phyloP scores from a whole-genome alignment of 2,329 filamentous ascomycete species.

The Beauveria sp. region DNA sequence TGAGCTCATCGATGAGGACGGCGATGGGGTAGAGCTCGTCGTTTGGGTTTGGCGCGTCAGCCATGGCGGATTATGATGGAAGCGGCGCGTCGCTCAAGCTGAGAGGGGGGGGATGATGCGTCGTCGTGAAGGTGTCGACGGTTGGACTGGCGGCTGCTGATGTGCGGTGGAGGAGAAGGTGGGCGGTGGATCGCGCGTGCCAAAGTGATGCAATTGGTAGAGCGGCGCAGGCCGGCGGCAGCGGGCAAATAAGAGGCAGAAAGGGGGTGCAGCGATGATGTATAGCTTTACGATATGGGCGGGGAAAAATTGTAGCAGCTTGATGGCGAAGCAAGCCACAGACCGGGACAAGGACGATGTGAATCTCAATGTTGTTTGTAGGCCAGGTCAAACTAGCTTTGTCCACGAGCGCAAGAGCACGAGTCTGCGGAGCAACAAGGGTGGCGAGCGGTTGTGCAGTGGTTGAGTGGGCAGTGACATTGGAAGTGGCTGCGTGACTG shows the following conservation, averaged over 20 bases:
- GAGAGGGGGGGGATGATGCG: neutral
- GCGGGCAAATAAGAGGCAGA: neutral
- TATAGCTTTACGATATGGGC: neutral
- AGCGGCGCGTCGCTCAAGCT: conserved; percentile 10
- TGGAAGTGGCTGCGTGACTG: neutral
- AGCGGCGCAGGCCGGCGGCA: neutral
- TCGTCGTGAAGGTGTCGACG: conserved; percentile 6
- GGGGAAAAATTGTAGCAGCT: neutral
- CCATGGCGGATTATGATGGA: conserved; percentile 57
- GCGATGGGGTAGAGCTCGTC: conserved; percentile 99
- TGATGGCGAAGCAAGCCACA: neutral
- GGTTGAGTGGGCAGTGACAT: neutral
- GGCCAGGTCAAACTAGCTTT: conserved; percentile 2
- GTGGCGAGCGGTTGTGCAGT: neutral
- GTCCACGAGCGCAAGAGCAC: conserved; percentile 4
- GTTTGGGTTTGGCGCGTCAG: conserved; percentile 78
- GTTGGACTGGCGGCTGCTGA: conserved; percentile 6
- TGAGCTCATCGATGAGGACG: conserved; percentile 98
- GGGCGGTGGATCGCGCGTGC: conserved; percentile 21
- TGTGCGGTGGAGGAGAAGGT: conserved; percentile 14
- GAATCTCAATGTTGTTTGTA: conserved; percentile 6
- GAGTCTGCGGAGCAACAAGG: conserved; percentile 10
- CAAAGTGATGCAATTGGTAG: conserved; percentile 21
- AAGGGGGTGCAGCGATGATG: neutral
- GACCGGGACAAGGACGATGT: neutral